phyloP scores from a whole-genome alignment of 768 basidiomycete species.

The Auriscalpium orientale region DNA sequence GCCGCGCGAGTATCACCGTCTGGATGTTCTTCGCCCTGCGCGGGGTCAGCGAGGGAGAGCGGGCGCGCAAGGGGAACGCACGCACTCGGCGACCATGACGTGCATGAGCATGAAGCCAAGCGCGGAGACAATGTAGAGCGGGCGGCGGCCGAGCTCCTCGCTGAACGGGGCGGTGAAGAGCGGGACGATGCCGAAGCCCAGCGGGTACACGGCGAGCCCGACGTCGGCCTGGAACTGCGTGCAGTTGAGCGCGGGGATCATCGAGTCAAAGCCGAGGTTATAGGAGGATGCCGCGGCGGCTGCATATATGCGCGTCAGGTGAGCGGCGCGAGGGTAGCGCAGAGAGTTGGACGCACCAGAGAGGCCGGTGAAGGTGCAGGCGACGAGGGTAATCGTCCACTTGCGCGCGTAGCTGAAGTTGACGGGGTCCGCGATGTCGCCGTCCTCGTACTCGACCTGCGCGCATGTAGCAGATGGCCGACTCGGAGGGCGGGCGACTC shows the following conservation, averaged over 20 bases:
- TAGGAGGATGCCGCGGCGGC: constrained; percentile 47
- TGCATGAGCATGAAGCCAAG: constrained; percentile 46
- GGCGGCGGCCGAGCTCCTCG: constrained; percentile 64
- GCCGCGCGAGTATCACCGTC: constrained; percentile 59
- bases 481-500: no score
- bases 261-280: constrained; percentile 47
- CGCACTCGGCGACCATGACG: constrained; percentile 36
- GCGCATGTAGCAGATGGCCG: no score
- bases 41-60: background rate
- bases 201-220: constrained; percentile 39
- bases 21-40: constrained; percentile 39
- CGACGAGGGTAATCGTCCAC: constrained; percentile 36
- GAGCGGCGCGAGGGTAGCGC: background rate
- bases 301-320: constrained; percentile 13
- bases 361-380: constrained; percentile 40
- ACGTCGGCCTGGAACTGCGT: constrained; percentile 24
- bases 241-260: constrained; percentile 37
- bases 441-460: constrained; percentile 29
- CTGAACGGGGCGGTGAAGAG: constrained; percentile 63
- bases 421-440: constrained; percentile 25
- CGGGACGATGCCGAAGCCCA: constrained; percentile 58
- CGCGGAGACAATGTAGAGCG: constrained; percentile 45
- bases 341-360: constrained; percentile 29
- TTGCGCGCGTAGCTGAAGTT: constrained; percentile 25
- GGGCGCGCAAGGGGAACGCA: no score